Percentiles rank a stretch among this genome's conserved stretches.
Evolutionary conservation across 2,329 filamentous ascomycete genomes (phyloP).

Genomic region (Sclerotinia borealis): DNA sequence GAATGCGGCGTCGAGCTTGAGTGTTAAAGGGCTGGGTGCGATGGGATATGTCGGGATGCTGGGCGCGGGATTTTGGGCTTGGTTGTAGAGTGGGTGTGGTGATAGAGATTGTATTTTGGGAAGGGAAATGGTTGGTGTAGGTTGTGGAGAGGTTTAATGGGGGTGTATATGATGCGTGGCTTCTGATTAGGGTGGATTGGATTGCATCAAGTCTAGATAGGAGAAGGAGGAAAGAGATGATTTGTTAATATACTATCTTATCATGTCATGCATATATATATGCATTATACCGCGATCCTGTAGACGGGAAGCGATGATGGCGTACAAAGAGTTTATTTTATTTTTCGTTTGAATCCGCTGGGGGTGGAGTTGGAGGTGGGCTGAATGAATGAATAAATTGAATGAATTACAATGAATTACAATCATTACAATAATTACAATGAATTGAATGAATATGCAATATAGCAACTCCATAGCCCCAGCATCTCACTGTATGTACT

Average conservation of each 20-base stretch:
- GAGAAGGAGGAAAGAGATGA: background rate
- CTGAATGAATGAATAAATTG: too few species aligned
- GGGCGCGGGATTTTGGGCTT: background rate
- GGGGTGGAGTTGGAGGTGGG: too few species aligned
- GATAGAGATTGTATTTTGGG: background rate
- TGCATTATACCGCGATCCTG: conserved; percentile 4
- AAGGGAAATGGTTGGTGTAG: too few species aligned
- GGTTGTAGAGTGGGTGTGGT: background rate
- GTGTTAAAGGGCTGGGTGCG: background rate
- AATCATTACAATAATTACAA: too few species aligned
- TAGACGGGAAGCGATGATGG: conserved; percentile 5
- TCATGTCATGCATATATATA: background rate
- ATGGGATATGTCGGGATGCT: background rate
- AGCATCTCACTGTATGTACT: too few species aligned
- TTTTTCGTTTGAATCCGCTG: background rate
- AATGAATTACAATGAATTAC: too few species aligned
- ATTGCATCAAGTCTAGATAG: too few species aligned
- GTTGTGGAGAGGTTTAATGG: background rate
- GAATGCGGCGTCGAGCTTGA: background rate
- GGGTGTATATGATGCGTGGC: too few species aligned
- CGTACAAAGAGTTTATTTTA: background rate
- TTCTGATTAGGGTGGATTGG: background rate
- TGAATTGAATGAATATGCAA: too few species aligned
- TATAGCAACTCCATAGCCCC: too few species aligned
- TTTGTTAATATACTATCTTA: background rate